Evolutionary conservation across 2,329 filamentous ascomycete genomes (phyloP).

Genomic region (Paraphaeosphaeria sporulosa): DNA sequence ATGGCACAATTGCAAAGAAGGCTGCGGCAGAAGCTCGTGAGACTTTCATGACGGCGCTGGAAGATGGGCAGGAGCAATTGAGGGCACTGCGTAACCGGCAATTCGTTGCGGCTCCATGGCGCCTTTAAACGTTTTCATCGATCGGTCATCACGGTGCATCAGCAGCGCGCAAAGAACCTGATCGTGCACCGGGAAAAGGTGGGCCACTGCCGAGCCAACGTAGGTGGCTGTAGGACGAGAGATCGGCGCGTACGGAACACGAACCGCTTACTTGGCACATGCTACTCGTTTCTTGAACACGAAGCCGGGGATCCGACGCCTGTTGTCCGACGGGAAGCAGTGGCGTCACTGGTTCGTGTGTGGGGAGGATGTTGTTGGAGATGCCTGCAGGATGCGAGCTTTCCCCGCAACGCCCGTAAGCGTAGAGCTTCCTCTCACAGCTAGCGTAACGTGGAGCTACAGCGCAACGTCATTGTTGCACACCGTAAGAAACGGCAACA

Average conservation of each 20-base stretch:
- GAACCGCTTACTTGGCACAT: slow-evolving; percentile 11
- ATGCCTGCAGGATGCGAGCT: slow-evolving; percentile 4
- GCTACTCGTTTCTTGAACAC: slow-evolving; percentile 8
- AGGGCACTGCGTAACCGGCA: neutral
- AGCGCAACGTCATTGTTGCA: neutral
- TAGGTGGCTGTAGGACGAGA: slow-evolving; percentile 10
- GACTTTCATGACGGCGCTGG: slow-evolving; percentile 16
- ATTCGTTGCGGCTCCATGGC: neutral
- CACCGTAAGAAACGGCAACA: neutral
- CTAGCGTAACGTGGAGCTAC: neutral
- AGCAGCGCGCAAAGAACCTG: slow-evolving; percentile 13
- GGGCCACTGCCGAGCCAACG: slow-evolving; percentile 2
- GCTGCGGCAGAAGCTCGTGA: slow-evolving; percentile 23
- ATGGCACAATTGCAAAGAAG: slow-evolving; percentile 30
- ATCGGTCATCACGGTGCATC: slow-evolving; percentile 7
- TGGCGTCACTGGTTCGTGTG: slow-evolving; percentile 10
- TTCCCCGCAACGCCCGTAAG: slow-evolving; percentile 4
- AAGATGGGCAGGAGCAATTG: slow-evolving; percentile 3
- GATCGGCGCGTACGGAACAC: slow-evolving; percentile 1
- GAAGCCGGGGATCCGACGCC: neutral
- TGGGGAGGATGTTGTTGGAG: slow-evolving; percentile 6
- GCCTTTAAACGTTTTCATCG: slow-evolving; percentile 2
- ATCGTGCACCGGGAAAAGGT: slow-evolving; percentile 3
- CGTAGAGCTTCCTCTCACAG: neutral
- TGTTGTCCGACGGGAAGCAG: slow-evolving; percentile 8